Base-by-base conservation (phyloP, 1,284 basidiomycete genomes). In the Pyrrhoderma lamaoense region DNA sequence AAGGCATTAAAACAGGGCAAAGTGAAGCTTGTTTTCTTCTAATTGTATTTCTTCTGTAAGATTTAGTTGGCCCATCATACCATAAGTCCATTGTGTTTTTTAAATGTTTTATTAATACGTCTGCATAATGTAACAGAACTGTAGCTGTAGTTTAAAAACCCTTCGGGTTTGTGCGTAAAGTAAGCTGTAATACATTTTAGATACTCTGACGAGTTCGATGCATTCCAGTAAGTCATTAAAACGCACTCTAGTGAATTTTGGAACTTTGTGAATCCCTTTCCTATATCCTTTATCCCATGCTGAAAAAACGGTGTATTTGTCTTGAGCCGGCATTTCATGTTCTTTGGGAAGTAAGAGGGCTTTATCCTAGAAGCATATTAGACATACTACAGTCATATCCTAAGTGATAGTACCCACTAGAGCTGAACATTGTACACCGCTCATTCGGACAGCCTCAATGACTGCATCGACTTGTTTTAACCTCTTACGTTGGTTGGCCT, bases 291-390 rank as follows among this genome's bases (percentile, higher is more conserved):
- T 71, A 5, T 72, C 72, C 47, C 79, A 82, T 18, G 80, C 75
- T 49, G 79, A 84, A 68, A 94, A 99, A 16, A 89, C 82, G 0
- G 94, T 97, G 72, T 98, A 99, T 70, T 99, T 99, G 73, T 99
- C 94, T 68, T 76, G 77, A 1, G 92, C 71, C 13, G 72, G 74
- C 92, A 94, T 94, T 65, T 93, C 88, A 57, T 84, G 74, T 65
- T 95, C 89, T 64, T 89, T 93, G 43, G 93, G 93, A 25, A 95
- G 71, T 52, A 82, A 75, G 38, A 93, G 69, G 3, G 86, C 89
- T 54, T 73, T 73, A 38, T 72, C 71, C 85, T 87, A 59, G 48
- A 16, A 40, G 40, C 13, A 47, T 55, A 22, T 44, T 53, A 56
- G n/a, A 22, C 7, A 14, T 35, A 16, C 42, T 21, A 49, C 18